Conservation (phyloP, 1,139 yeast genomes). For the Saccharomyces hybrid region DNA sequence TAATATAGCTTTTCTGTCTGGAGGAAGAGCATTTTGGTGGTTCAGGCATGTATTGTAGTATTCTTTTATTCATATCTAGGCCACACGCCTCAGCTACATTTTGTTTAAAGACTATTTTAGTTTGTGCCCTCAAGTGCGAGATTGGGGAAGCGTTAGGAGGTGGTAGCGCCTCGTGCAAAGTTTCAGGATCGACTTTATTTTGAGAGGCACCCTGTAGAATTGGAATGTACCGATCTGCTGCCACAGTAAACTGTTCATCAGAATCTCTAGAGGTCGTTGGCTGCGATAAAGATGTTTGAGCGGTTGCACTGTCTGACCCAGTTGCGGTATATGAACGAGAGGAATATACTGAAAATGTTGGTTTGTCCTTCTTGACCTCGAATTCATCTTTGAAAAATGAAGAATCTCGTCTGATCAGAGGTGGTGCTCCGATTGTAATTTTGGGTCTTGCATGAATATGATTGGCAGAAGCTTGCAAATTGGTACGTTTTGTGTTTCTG, state of each 20-base stretch:
- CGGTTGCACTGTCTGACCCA: neutral
- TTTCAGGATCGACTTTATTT: slow-evolving; percentile 24
- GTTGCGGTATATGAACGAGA: slow-evolving; percentile 2
- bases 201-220: slow-evolving; percentile 39
- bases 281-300: slow-evolving; percentile 2
- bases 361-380: slow-evolving; percentile 2
- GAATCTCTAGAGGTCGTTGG: slow-evolving; percentile 1
- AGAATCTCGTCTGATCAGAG: slow-evolving; percentile 28
- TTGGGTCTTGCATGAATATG: slow-evolving; percentile 18
- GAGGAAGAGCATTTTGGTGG: slow-evolving; percentile 55
- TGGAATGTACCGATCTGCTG: slow-evolving; percentile 48
- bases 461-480: neutral
- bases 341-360: neutral
- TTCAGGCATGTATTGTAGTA: slow-evolving; percentile 76
- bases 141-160: slow-evolving; percentile 43
- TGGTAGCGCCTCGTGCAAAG: slow-evolving; percentile 30
- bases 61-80: slow-evolving; percentile 72
- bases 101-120: slow-evolving; percentile 64
- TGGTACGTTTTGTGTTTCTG: slow-evolving; percentile 2
- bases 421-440: slow-evolving; percentile 22
- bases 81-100: slow-evolving; percentile 96
- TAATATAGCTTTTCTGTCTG: slow-evolving; percentile 21
- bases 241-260: slow-evolving; percentile 2
- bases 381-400: too few species aligned
- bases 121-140: slow-evolving; percentile 59